These are phyloP conservation scores for Solanum tacnaense DNA, from an alignment of 257 asterid genomes.

Conservation along the genomic window DNA sequence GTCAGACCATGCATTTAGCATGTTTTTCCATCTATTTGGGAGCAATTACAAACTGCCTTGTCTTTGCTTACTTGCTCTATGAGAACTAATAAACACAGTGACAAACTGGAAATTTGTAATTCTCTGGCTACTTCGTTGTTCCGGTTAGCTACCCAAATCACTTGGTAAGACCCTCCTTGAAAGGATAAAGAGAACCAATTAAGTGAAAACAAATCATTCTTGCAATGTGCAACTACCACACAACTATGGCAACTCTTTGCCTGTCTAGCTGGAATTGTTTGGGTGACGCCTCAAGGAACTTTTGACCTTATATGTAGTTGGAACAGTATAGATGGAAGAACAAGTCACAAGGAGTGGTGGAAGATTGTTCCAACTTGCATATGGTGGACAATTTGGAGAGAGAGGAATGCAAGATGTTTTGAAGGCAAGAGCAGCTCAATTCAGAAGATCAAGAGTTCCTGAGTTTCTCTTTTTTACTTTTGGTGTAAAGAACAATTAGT, in stretches of 20 bases:
- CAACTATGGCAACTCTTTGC: background rate
- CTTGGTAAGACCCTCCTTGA: background rate
- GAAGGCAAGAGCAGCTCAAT: background rate
- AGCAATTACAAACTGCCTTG: background rate
- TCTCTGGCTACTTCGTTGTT: background rate
- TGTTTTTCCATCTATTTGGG: background rate
- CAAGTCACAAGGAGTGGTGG: background rate
- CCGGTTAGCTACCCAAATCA: background rate
- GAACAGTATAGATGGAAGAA: background rate
- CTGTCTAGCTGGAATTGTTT: background rate
- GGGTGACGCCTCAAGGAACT: background rate
- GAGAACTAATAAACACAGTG: background rate
- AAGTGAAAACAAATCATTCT: background rate
- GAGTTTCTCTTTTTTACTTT: background rate
- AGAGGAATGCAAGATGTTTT: background rate
- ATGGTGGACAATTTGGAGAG: background rate
- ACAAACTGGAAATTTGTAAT: background rate
- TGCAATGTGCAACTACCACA: background rate
- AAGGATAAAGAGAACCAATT: background rate
- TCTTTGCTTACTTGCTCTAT: background rate
- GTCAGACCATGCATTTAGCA: background rate
- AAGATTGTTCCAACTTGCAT: background rate
- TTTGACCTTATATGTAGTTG: background rate
- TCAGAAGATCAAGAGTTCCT: background rate
- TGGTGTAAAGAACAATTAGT: background rate